A percentile compares a stretch with the other conserved stretches of the same genome.
Conservation (phyloP, 108 stramenopile genomes). For the Stephanodiscus triporus region DNA sequence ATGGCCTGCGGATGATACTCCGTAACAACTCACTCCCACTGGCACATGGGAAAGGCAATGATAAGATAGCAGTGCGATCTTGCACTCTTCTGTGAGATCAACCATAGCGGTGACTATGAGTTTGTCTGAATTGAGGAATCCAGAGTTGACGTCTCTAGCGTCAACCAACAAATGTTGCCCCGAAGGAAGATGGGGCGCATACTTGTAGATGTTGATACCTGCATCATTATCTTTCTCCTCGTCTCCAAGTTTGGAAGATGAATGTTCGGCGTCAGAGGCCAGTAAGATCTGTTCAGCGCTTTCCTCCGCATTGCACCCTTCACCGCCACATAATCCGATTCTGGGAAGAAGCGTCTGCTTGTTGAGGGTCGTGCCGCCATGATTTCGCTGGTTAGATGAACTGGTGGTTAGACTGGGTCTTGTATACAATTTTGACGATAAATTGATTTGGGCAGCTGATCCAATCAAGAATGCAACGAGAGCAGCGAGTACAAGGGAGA, state of each 20-base stretch:
- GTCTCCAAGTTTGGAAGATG: background rate
- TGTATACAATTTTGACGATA: background rate
- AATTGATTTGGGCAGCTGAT: background rate
- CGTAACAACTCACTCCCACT: constrained; percentile 73
- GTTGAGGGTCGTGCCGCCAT: background rate
- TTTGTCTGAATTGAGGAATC: constrained; percentile 72
- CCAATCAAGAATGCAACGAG: background rate
- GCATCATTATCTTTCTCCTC: background rate
- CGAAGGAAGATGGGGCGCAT: constrained; percentile 10
- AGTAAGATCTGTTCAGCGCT: background rate
- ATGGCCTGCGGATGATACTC: constrained; percentile 62
- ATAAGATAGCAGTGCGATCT: constrained; percentile 72
- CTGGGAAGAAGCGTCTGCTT: background rate
- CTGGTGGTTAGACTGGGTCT: background rate
- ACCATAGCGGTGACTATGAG: constrained; percentile 66
- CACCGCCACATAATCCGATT: background rate
- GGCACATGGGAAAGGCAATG: constrained; percentile 76
- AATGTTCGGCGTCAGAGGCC: background rate
- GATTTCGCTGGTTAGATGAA: background rate
- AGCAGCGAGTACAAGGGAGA: background rate
- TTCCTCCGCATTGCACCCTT: background rate
- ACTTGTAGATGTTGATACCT: constrained; percentile 4
- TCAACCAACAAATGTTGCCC: constrained; percentile 44
- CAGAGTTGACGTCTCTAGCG: constrained; percentile 55
- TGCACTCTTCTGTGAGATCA: constrained; percentile 55